Base-by-base conservation (phyloP, 129 eudicot species). In the Arctium lappa region DNA sequence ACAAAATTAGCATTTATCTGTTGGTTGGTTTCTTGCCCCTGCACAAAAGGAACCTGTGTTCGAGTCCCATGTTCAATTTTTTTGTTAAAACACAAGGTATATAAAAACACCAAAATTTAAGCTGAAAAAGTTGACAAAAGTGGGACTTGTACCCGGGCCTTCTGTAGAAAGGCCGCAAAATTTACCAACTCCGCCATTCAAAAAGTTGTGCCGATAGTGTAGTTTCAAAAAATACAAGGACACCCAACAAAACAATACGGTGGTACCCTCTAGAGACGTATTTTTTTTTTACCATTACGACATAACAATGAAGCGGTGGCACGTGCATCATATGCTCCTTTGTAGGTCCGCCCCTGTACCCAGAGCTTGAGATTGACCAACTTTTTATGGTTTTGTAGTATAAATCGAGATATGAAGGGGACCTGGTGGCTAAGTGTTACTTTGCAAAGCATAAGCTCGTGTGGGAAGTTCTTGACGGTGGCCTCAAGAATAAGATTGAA, bases 401-500 rank as follows among this genome's bases (percentile, higher is more conserved):
- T 53, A 95, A 88, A 72, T 93, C 99, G 10, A 90, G 94, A 90
- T 83, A 95, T 65, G 99, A 95, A 89, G 99, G 99, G n/a, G 99
- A 95, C 87, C 78, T 95, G 75, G 97, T 93, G 76, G 99, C 94
- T 4, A 95, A 95, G 86, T 95, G 99, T 82, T 95, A 95, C 82
- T 95, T 93, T 84, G 99, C 97, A 6, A 95, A 95, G 92, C 97
- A 95, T 89, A 95, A 95, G 91, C 90, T 95, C 34, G 99, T 93
- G 0, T 95, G 99, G 99, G 99, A 95, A 86, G 97, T 95, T 86
- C 97, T 95, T 79, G 97, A 95, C 76, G 97, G 97, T 8, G 97
- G 99, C n/a, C 94, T 92, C 18, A 95, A 95, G 88, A 95, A 95
- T 84, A 95, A 93, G 91, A 88, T 95, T 53, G 99, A 95, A 85